Evolutionary conservation across 1,284 basidiomycete species (phyloP), one percentile per base, ranked within the genome.

Genomic region (Volvariella volvacea): DNA sequence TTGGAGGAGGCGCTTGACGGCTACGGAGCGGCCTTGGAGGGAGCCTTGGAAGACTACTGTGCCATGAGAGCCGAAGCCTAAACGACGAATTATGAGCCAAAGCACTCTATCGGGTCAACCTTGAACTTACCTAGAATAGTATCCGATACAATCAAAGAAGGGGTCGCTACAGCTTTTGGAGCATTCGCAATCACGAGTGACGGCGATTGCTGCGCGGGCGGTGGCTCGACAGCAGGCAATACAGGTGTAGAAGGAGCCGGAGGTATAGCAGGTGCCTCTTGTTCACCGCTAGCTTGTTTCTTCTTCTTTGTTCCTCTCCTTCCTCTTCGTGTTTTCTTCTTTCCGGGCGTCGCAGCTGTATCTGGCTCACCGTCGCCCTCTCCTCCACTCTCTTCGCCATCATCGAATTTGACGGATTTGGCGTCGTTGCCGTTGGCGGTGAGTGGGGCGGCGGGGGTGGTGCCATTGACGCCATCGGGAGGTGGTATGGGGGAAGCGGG

Each of bases 61-160:
- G 3, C 95, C 95, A 53, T 96, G 93, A 0, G 94, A 98, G 3
- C 95, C 95, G 56, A 91, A 94, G 2, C 95, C 92, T 93, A 52
- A 12, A 41, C 8, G 34, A 21, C 8, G n/a, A 30, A 17, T 41
- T n/a, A n/a, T n/a, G n/a, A n/a, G n/a, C n/a, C n/a, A n/a, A n/a
- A n/a, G n/a, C n/a, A n/a, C n/a, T n/a, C n/a, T n/a, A n/a, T n/a
- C n/a, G n/a, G n/a, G n/a, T n/a, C 19, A 44, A 41, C 45, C 14
- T 1, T 15, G 28, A 22, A 59, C 78, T 55, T 57, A 89, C 90
- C 90, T 38, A 92, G 75, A 40, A 92, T 70, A 1, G 73, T 76
- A 45, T 92, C 90, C 1, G 89, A 89, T 4, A 93, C 84, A 3
- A 80, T 58, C 36, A 76, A 56, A 2, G 77, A 76, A 10, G 73